Evolutionary conservation across 495 filamentous ascomycete genomes (phyloP).

Genomic region (Xeromyces bisporus): DNA sequence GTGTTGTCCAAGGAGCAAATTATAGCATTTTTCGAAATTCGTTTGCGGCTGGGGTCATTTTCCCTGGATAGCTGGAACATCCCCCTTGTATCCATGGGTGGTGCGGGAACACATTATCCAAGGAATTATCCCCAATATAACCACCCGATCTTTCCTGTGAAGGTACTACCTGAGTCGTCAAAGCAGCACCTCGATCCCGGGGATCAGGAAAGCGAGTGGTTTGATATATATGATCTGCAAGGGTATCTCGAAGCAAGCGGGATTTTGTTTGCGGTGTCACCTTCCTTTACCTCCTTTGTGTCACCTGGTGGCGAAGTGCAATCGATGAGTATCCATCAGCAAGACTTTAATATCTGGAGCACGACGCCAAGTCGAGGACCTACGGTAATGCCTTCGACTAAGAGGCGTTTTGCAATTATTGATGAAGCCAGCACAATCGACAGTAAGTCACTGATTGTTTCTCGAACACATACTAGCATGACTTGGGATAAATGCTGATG

Average conservation of each 20-base stretch:
- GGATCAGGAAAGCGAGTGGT: conserved; percentile 1
- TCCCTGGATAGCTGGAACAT: neutral
- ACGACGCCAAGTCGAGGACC: too few relatives aligned
- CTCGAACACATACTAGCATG: neutral
- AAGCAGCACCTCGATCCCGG: neutral
- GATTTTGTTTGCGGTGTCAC: neutral
- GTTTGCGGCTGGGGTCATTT: neutral
- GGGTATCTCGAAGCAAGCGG: conserved; percentile 2
- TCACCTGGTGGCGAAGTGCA: neutral
- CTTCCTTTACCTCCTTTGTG: neutral
- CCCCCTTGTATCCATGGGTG: neutral
- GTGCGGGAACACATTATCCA: conserved; percentile 1
- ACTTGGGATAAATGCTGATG: neutral
- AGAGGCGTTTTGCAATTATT: neutral
- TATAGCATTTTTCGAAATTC: neutral
- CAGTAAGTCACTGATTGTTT: neutral
- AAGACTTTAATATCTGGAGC: too few relatives aligned
- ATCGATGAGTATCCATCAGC: neutral
- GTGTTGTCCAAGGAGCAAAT: conserved; percentile 1
- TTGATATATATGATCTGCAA: conserved; percentile 1
- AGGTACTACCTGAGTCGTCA: neutral
- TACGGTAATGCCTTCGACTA: neutral
- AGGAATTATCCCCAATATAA: neutral
- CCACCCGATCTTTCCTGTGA: neutral
- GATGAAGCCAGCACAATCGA: neutral